Evolutionary conservation across 2,329 filamentous ascomycete species (phyloP).

Genomic region (Apiospora sp.): DNA sequence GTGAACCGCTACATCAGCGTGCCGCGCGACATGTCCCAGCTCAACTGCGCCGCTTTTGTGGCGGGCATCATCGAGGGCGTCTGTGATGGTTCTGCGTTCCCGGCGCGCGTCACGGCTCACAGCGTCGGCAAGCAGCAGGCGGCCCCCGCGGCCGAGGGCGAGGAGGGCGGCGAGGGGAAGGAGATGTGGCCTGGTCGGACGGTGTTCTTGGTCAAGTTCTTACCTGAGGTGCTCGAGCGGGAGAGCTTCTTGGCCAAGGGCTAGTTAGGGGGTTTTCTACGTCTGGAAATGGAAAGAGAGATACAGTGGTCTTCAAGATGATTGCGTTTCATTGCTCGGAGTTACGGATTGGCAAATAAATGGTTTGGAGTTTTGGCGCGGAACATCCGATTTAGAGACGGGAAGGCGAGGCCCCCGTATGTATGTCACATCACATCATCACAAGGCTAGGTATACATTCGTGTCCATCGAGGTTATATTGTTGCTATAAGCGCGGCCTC

Average conservation of each 20-base stretch:
- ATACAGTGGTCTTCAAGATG: conserved; percentile 2
- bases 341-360: conserved; percentile 30
- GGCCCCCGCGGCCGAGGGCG: conserved; percentile 61
- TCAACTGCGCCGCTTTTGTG: conserved; percentile 96
- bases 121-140: conserved; percentile 65
- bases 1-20: conserved; percentile 95
- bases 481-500: not conserved
- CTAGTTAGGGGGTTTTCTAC: conserved; percentile 32
- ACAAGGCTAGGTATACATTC: not conserved
- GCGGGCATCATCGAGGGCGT: conserved; percentile 95
- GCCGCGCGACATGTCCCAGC: conserved; percentile 92
- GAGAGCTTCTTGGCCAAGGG: conserved; percentile 80
- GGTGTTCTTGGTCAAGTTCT: conserved; percentile 94
- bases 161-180: conserved; percentile 49
- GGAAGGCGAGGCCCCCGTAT: not conserved
- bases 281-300: not conserved
- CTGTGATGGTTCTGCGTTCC: conserved; percentile 91
- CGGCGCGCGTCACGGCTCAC: conserved; percentile 89
- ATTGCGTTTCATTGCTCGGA: conserved; percentile 31
- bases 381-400: conserved; percentile 12
- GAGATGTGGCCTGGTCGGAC: conserved; percentile 97
- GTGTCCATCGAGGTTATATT: not conserved
- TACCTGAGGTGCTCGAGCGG: conserved; percentile 87
- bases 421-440: not conserved
- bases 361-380: conserved; percentile 29